These are phyloP conservation scores for Glomus cerebriforme DNA, from an alignment of 192 early-diverging fungal genomes.

Conservation along the genomic window DNA sequence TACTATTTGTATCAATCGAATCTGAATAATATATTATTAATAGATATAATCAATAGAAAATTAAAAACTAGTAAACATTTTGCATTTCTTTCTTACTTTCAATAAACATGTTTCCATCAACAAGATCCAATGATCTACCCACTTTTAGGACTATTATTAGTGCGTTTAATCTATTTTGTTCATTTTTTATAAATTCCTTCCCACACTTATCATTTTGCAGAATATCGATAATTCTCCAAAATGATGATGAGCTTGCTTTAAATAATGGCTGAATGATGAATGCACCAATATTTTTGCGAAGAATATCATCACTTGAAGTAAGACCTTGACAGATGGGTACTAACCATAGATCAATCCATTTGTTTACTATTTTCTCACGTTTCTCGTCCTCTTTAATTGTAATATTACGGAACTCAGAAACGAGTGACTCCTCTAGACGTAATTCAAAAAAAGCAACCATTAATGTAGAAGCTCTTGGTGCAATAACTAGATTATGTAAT, in stretches of 20 bases:
- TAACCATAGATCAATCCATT: slow-evolving; percentile 60
- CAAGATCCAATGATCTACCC: slow-evolving; percentile 56
- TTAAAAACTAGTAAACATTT: background rate
- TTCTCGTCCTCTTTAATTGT: slow-evolving; percentile 4
- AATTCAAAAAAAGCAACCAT: slow-evolving; percentile 45
- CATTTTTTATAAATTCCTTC: slow-evolving; percentile 35
- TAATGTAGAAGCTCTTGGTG: slow-evolving; percentile 50
- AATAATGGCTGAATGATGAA: slow-evolving; percentile 58
- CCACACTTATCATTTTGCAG: slow-evolving; percentile 35
- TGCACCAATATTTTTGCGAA: slow-evolving; percentile 60
- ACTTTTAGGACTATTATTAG: slow-evolving; percentile 60
- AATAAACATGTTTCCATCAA: slow-evolving; percentile 49
- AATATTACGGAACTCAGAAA: too few species aligned
- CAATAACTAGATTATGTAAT: slow-evolving; percentile 57
- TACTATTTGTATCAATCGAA: background rate
- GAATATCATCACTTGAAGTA: slow-evolving; percentile 49
- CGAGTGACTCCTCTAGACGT: slow-evolving; percentile 26
- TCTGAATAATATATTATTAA: background rate
- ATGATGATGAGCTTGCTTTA: slow-evolving; percentile 46
- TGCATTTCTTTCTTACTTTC: slow-evolving; percentile 12
- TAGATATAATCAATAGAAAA: background rate
- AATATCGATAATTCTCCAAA: slow-evolving; percentile 49
- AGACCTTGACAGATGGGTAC: slow-evolving; percentile 55
- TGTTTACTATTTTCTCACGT: slow-evolving; percentile 37
- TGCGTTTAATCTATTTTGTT: slow-evolving; percentile 58